Evolutionary conservation across 2,329 filamentous ascomycete species (phyloP).

Genomic region (Bipolaris bicolor): DNA sequence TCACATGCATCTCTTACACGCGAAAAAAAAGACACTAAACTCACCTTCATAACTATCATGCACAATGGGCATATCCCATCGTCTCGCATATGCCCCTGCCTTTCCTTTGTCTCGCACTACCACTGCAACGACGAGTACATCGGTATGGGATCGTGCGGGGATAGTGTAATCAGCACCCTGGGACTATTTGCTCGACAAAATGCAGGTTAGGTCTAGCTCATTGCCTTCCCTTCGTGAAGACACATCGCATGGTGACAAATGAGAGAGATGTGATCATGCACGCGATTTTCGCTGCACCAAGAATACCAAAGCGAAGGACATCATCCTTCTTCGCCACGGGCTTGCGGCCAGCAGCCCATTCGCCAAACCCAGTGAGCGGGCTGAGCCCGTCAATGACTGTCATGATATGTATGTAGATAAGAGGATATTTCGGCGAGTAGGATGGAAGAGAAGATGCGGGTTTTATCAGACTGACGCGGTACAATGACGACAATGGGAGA

Average conservation of each 20-base stretch:
- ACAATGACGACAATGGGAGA: not conserved
- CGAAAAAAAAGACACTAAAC: not conserved
- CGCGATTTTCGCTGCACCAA: constrained; percentile 48
- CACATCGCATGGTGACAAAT: too few relatives aligned
- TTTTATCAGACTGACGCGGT: not conserved
- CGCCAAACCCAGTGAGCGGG: constrained; percentile 12
- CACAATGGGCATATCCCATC: constrained; percentile 59
- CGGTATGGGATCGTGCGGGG: constrained; percentile 60
- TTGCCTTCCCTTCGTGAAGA: too few relatives aligned
- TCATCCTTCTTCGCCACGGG: constrained; percentile 22
- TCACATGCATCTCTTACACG: too few relatives aligned
- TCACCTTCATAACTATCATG: constrained; percentile 58
- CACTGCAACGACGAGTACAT: constrained; percentile 60
- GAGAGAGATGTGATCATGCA: constrained; percentile 13
- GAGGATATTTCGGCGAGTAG: too few relatives aligned
- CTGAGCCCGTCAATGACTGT: constrained; percentile 9
- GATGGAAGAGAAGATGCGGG: too few relatives aligned
- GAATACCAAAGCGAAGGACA: constrained; percentile 43
- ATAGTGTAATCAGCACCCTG: constrained; percentile 49
- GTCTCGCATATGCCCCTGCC: constrained; percentile 59
- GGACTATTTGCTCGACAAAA: constrained; percentile 38
- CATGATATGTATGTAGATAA: not conserved
- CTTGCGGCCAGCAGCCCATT: constrained; percentile 15
- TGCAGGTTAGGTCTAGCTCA: not conserved
- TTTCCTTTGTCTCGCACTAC: constrained; percentile 58